A percentile compares a stretch with the other conserved stretches of the same genome.
These are phyloP conservation scores for Alternaria triticimaculans DNA, from an alignment of 2,329 filamentous ascomycete species.

Conservation along the genomic window DNA sequence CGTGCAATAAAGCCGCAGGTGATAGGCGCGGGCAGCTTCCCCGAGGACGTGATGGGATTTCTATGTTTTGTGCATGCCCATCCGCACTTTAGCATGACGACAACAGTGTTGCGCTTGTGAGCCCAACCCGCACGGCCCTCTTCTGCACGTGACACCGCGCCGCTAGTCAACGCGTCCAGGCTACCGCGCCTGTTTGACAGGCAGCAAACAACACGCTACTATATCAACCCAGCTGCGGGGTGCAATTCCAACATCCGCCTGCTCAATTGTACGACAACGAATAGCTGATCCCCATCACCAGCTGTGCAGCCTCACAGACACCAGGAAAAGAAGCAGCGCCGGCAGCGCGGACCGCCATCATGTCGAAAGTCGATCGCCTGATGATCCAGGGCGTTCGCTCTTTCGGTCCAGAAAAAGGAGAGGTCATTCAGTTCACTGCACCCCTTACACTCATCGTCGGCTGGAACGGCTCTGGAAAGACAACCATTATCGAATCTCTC, in stretches of 20 bases:
- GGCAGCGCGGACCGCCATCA: constrained; percentile 5
- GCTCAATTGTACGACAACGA: not conserved
- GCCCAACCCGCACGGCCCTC: not conserved
- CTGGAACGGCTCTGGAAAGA: constrained; percentile 97
- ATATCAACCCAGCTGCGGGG: not conserved
- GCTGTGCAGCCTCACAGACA: not conserved
- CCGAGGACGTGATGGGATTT: constrained; percentile 15
- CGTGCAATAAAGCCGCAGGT: not conserved
- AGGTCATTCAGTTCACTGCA: constrained; percentile 86
- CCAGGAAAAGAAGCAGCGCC: not conserved
- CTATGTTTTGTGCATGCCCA: constrained; percentile 2
- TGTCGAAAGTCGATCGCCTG: constrained; percentile 82
- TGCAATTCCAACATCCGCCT: not conserved
- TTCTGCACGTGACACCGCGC: constrained; percentile 10
- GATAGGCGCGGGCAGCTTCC: constrained; percentile 11
- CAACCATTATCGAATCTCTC: constrained; percentile 97
- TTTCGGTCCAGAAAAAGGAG: constrained; percentile 76
- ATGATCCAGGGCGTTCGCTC: constrained; percentile 85
- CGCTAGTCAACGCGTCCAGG: not conserved
- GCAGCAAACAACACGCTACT: not conserved
- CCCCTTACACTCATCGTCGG: constrained; percentile 96
- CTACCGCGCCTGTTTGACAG: not conserved
- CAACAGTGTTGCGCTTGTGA: constrained; percentile 7
- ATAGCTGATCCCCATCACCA: not conserved
- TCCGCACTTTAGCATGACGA: constrained; percentile 10